phyloP scores from a whole-genome alignment of 306 rosid genomes.

The Rosa rugosa region DNA sequence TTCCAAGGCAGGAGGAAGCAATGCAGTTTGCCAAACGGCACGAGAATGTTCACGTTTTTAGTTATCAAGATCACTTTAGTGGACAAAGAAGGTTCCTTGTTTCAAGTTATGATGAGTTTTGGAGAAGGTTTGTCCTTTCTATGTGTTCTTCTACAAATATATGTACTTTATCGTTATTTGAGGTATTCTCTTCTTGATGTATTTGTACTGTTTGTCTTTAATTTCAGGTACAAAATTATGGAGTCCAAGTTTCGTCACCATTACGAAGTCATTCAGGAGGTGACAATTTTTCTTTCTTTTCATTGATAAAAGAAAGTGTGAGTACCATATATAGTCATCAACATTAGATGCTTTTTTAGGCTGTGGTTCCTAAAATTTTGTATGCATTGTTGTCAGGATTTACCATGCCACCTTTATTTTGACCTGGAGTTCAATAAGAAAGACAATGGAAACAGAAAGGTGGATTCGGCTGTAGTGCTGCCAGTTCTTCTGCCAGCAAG shows the following conservation, averaged over 20 bases:
- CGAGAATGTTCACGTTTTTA: conserved; percentile 56
- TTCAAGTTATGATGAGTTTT: conserved; percentile 66
- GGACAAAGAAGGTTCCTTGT: conserved; percentile 91
- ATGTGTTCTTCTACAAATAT: conserved; percentile 18
- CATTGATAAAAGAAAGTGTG: not conserved
- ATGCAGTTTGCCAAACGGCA: conserved; percentile 64
- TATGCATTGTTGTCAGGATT: conserved; percentile 62
- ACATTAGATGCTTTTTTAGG: conserved; percentile 12
- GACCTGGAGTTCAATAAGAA: conserved; percentile 77
- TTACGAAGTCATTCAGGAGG: conserved; percentile 98
- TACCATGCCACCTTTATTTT: conserved; percentile 92
- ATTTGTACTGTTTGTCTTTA: conserved; percentile 7
- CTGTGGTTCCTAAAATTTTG: conserved; percentile 20
- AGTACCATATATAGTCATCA: not conserved
- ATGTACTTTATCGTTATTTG: conserved; percentile 10
- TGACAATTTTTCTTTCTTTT: conserved; percentile 24
- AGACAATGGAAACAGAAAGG: conserved; percentile 59
- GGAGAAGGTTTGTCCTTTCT: conserved; percentile 65
- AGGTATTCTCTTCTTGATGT: conserved; percentile 6
- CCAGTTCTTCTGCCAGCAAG: too few relatives aligned
- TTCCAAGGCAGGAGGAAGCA: conserved; percentile 95
- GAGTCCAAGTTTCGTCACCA: conserved; percentile 78
- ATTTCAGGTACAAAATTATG: conserved; percentile 74
- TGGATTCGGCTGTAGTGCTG: too few relatives aligned
- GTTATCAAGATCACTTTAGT: conserved; percentile 89